Evolutionary conservation across 306 rosid species (phyloP).

Genomic region (Cucurbita moschata): DNA sequence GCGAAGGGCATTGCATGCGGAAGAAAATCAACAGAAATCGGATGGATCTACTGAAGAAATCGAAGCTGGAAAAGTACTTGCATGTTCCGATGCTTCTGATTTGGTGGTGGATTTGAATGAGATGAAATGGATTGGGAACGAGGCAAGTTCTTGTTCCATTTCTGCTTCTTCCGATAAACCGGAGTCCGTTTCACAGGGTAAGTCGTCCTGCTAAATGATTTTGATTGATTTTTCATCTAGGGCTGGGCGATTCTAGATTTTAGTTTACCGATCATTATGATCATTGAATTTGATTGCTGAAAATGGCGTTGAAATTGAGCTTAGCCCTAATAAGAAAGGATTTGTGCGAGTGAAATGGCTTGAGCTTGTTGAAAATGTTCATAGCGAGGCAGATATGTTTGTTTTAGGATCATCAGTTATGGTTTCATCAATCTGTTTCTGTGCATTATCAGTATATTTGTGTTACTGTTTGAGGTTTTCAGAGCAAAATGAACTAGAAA

Average conservation of each 20-base stretch:
- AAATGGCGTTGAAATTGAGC: background rate
- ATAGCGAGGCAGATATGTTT: background rate
- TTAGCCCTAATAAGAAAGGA: background rate
- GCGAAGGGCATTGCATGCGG: background rate
- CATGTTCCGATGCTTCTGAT: background rate
- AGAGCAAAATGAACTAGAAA: background rate
- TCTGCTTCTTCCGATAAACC: background rate
- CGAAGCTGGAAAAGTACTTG: background rate
- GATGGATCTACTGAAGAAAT: background rate
- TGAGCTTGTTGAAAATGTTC: background rate
- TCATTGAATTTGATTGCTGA: background rate
- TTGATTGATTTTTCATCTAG: background rate
- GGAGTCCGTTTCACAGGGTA: background rate
- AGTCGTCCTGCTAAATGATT: background rate
- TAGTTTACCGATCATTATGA: background rate
- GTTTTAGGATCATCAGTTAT: background rate
- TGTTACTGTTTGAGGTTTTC: background rate
- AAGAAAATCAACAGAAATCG: background rate
- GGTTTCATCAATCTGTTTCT: background rate
- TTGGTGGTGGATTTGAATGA: constrained; percentile 4
- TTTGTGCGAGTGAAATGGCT: background rate
- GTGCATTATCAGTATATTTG: background rate
- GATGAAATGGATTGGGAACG: background rate
- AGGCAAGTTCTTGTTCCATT: background rate
- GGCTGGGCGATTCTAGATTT: background rate